Conservation (phyloP, 306 rosid species). For the Gastrolobium bilobum region DNA sequence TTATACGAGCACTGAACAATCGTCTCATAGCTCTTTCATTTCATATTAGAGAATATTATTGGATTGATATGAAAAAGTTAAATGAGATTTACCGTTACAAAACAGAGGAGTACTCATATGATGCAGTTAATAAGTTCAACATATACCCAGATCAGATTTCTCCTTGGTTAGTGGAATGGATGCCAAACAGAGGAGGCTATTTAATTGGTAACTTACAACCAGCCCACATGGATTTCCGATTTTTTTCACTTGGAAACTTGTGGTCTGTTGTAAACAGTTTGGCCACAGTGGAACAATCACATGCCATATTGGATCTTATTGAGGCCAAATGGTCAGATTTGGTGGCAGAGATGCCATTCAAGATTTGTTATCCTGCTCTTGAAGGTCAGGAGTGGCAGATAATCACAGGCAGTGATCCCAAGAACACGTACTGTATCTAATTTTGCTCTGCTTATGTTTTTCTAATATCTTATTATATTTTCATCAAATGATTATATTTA, state of each 20-base stretch:
- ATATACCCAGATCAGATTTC: slow-evolving; percentile 86
- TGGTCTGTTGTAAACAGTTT: slow-evolving; percentile 78
- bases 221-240: slow-evolving; percentile 97
- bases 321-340: slow-evolving; percentile 89
- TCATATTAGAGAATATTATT: slow-evolving; percentile 87
- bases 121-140: slow-evolving; percentile 93
- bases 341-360: slow-evolving; percentile 89
- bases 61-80: slow-evolving; percentile 78
- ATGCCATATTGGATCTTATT: slow-evolving; percentile 84
- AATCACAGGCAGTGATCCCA: slow-evolving; percentile 87
- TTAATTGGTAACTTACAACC: slow-evolving; percentile 91
- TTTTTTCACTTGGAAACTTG: slow-evolving; percentile 86
- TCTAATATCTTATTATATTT: slow-evolving; percentile 27
- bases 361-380: slow-evolving; percentile 91
- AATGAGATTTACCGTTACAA: slow-evolving; percentile 90
- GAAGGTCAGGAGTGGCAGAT: slow-evolving; percentile 95
- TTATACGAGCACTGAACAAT: slow-evolving; percentile 78
- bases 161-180: slow-evolving; percentile 94
- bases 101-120: slow-evolving; percentile 89
- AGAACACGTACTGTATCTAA: slow-evolving; percentile 72
- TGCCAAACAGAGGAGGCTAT: slow-evolving; percentile 84
- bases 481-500: slow-evolving; percentile 24
- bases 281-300: slow-evolving; percentile 76
- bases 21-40: slow-evolving; percentile 88
- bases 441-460: slow-evolving; percentile 20